Base-by-base conservation (phyloP, 208 protist genomes). In the Trichomonas gallinae region DNA sequence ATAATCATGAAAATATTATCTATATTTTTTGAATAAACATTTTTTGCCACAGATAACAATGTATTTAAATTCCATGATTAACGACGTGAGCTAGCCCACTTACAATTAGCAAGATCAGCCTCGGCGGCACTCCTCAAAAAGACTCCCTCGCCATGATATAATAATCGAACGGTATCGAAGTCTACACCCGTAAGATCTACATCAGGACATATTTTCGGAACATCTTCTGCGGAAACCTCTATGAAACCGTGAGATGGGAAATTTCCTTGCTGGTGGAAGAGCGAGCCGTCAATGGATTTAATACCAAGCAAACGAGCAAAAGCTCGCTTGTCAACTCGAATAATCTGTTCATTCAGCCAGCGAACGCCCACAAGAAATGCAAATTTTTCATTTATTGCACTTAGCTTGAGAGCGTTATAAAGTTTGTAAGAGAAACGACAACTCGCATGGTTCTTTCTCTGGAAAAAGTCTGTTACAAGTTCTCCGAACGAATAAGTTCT, bases 201-300 rank as follows among this genome's bases (percentile, higher is more conserved):
- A 72, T 72, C 58, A 17, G 87, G 87, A 51, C 87, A 93, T 49
- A 48, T 48, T 9, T 42, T 34, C 40, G 17, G 26, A 51, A 51
- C 87, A 93, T 93, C 87, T 26, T 44, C 87, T 17, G 87, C 87
- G 31, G 40, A 42, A 93, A 93, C 45, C 45, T 93, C 87, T 34
- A 93, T 48, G 44, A 93, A 93, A 38, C 87, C 87, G 31, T 93
- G 87, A 11, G 87, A 93, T 26, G 87, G 87, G 44, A 93, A 93
- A 51, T 93, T 93, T 1, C 87, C 87, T 51, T 93, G 87, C 31
- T 93, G 87, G 26, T 93, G 87, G 44, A 93, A 93, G 2, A 93
- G 31, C 13, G 44, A 51, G 9, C 87, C 87, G n/a, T 93, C 87
- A 38, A 93, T 93, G 15, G 87, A 93, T 93, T 93, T 93, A 51